These are phyloP conservation scores for Simplicillium sp. DNA, from an alignment of 2,329 filamentous ascomycete species.

Conservation along the genomic window DNA sequence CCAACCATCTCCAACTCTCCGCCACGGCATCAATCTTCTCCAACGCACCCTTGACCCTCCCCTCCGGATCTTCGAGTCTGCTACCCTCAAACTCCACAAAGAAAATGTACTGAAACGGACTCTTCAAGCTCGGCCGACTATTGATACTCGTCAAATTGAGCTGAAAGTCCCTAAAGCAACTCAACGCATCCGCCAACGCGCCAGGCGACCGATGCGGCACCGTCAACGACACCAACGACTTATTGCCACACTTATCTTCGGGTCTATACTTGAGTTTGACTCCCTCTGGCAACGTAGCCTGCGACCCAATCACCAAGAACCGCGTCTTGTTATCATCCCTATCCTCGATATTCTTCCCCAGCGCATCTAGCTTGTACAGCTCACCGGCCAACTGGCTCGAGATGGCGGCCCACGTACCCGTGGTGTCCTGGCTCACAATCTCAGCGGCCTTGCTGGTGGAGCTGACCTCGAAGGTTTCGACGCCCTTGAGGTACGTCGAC, in stretches of 20 bases:
- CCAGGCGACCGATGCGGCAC: constrained; percentile 69
- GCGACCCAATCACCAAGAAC: constrained; percentile 57
- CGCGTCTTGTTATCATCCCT: constrained; percentile 67
- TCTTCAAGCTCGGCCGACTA: constrained; percentile 65
- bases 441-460: constrained; percentile 82
- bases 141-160: constrained; percentile 89
- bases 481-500: constrained; percentile 54
- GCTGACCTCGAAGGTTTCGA: constrained; percentile 75
- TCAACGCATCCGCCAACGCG: constrained; percentile 71
- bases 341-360: constrained; percentile 65
- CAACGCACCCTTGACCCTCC: constrained; percentile 51
- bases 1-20: constrained; percentile 58
- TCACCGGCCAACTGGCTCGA: constrained; percentile 65
- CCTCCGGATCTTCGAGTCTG: constrained; percentile 36
- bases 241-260: constrained; percentile 29
- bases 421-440: constrained; percentile 52
- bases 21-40: constrained; percentile 46
- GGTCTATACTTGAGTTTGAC: constrained; percentile 16
- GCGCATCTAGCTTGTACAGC: constrained; percentile 55
- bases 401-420: constrained; percentile 64
- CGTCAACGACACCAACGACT: constrained; percentile 76
- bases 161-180: constrained; percentile 62
- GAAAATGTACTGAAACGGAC: constrained; percentile 86
- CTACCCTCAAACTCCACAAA: constrained; percentile 81
- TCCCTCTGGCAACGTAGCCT: constrained; percentile 15